These are phyloP conservation scores for Oryza meyeriana DNA, from an alignment of 176 grass and related monocot species.

Conservation along the genomic window DNA sequence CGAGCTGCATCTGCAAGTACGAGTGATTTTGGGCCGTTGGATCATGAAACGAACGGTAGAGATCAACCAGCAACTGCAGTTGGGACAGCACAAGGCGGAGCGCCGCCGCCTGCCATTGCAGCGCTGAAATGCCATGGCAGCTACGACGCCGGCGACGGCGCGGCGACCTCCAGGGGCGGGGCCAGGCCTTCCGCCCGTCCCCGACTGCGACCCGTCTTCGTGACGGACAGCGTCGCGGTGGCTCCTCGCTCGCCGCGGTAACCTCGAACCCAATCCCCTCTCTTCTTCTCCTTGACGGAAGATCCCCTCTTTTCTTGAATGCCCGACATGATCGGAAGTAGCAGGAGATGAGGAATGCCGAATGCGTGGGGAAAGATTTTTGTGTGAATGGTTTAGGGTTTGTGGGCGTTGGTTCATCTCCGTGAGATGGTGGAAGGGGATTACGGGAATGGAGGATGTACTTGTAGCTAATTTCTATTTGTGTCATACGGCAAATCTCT, in stretches of 20 bases:
- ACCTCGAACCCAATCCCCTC: background rate
- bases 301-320: background rate
- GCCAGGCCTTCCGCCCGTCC: background rate
- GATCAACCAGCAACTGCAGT: background rate
- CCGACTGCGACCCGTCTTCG: background rate
- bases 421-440: background rate
- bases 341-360: background rate
- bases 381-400: background rate
- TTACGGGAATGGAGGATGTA: background rate
- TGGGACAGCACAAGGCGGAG: background rate
- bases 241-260: background rate
- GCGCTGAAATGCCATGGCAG: background rate
- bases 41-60: background rate
- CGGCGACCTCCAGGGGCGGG: background rate
- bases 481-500: background rate
- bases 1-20: background rate
- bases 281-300: no score
- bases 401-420: background rate
- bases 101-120: no score
- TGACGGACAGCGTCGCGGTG: background rate
- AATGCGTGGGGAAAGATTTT: background rate
- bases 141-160: background rate
- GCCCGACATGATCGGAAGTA: background rate
- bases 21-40: background rate
- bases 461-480: background rate